A percentile compares a stretch with the other conserved stretches of the same genome.
Evolutionary conservation across 176 grass and related monocot genomes (phyloP).

Genomic region (Carex littledalei): DNA sequence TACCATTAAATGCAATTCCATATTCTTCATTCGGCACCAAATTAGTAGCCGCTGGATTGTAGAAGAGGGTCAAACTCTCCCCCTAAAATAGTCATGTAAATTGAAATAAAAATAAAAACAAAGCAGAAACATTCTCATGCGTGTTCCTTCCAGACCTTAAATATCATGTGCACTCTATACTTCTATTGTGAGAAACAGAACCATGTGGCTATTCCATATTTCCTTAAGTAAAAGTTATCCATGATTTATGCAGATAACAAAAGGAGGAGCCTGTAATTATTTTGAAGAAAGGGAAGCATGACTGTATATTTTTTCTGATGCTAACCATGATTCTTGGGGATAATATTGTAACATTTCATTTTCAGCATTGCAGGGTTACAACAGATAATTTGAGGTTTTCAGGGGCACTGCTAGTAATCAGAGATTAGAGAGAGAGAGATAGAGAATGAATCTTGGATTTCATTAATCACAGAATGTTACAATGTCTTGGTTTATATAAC

Average conservation of each 20-base stretch:
- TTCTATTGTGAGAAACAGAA: background rate
- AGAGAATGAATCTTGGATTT: too few species aligned
- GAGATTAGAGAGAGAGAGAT: too few species aligned
- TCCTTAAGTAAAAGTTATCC: background rate
- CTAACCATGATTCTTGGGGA: background rate
- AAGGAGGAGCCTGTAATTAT: background rate
- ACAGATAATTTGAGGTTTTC: background rate
- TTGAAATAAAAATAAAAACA: background rate
- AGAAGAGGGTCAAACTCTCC: slow-evolving; percentile 77
- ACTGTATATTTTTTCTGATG: background rate
- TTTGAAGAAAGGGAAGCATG: too few species aligned
- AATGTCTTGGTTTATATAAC: too few species aligned
- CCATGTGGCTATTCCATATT: background rate
- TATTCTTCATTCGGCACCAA: slow-evolving; percentile 52
- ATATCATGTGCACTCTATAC: too few species aligned
- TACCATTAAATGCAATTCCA: slow-evolving; percentile 82
- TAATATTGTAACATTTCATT: background rate
- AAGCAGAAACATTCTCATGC: background rate
- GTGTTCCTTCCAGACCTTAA: too few species aligned
- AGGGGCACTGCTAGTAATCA: too few species aligned
- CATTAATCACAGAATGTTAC: too few species aligned
- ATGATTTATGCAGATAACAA: background rate
- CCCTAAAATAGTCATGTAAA: slow-evolving; percentile 34
- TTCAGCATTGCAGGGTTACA: background rate
- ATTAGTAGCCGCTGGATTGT: slow-evolving; percentile 60